Evolutionary conservation across 176 grass and related monocot species (phyloP).

Genomic region (Canna indica): DNA sequence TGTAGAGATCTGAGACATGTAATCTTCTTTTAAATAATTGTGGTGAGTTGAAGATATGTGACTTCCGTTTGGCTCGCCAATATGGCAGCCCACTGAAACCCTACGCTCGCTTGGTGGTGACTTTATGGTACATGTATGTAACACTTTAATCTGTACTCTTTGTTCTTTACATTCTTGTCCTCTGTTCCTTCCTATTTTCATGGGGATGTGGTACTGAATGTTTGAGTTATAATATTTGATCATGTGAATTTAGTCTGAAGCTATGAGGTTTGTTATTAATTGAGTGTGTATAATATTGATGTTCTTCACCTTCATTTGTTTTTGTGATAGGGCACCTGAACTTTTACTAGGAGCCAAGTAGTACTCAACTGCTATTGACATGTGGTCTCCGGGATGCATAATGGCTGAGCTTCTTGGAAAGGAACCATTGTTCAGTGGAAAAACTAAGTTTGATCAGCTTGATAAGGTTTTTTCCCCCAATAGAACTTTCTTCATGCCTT

Average conservation of each 20-base stretch:
- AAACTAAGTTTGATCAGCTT: constrained; percentile 71
- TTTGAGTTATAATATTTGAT: neutral
- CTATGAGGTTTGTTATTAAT: too few species aligned
- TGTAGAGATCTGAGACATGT: constrained; percentile 77
- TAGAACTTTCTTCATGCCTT: constrained; percentile 9
- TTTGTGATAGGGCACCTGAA: constrained; percentile 56
- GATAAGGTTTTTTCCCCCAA: constrained; percentile 49
- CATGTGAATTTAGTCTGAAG: constrained; percentile 3
- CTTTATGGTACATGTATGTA: constrained; percentile 86
- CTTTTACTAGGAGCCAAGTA: constrained; percentile 79
- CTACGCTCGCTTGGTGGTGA: constrained; percentile 90
- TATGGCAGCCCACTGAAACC: constrained; percentile 84
- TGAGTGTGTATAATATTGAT: neutral
- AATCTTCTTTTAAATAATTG: constrained; percentile 88
- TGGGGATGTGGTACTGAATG: too few species aligned
- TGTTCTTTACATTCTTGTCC: neutral
- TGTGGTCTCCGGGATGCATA: constrained; percentile 94
- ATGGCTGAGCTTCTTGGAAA: constrained; percentile 88
- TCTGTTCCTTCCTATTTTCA: neutral
- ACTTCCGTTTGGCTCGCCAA: constrained; percentile 86
- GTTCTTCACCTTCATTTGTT: constrained; percentile 2
- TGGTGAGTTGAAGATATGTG: constrained; percentile 94
- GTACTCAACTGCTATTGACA: constrained; percentile 94
- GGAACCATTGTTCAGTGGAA: constrained; percentile 66
- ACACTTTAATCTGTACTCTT: constrained; percentile 6